These are phyloP conservation scores for Globisporangium nodosum DNA, from an alignment of 352 stramenopile species.

Conservation along the genomic window DNA sequence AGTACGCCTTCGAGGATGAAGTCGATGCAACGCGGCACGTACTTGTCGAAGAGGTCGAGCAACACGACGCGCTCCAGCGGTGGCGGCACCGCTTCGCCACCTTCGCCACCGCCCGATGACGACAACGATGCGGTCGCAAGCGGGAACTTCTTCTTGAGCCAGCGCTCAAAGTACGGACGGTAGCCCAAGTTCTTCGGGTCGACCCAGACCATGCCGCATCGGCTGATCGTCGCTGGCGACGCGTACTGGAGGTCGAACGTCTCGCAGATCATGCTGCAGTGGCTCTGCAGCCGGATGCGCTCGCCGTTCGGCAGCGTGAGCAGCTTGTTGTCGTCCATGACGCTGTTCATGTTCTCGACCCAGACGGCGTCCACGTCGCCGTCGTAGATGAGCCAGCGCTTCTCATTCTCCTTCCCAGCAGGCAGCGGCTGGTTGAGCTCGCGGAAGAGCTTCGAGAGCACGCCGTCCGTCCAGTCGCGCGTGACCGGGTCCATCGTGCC, in stretches of 20 bases:
- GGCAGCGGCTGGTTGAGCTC: conserved; percentile 92
- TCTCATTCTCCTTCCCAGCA: conserved; percentile 88
- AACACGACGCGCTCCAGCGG: conserved; percentile 49
- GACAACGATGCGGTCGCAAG: conserved; percentile 10
- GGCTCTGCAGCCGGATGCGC: conserved; percentile 90
- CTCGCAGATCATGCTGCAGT: conserved; percentile 94
- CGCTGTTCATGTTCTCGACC: conserved; percentile 98
- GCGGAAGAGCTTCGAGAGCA: conserved; percentile 93
- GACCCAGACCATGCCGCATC: conserved; percentile 96
- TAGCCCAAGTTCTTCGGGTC: conserved; percentile 96
- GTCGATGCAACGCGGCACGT: conserved; percentile 88
- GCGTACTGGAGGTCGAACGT: conserved; percentile 96
- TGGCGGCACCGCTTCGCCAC: conserved; percentile 8
- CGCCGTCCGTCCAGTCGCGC: conserved; percentile 94
- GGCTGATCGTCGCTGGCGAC: conserved; percentile 92
- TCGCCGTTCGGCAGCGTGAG: conserved; percentile 95
- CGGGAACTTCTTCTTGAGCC: conserved; percentile 88
- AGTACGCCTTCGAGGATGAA: conserved; percentile 91
- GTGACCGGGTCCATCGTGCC: conserved; percentile 94
- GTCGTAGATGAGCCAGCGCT: conserved; percentile 95
- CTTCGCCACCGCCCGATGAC: not conserved
- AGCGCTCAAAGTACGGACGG: conserved; percentile 92
- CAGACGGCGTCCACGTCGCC: conserved; percentile 95
- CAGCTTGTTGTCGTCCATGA: conserved; percentile 97
- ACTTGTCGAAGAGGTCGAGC: conserved; percentile 93